phyloP scores from a whole-genome alignment of 2,329 filamentous ascomycete species.

The Cadophora malorum region DNA sequence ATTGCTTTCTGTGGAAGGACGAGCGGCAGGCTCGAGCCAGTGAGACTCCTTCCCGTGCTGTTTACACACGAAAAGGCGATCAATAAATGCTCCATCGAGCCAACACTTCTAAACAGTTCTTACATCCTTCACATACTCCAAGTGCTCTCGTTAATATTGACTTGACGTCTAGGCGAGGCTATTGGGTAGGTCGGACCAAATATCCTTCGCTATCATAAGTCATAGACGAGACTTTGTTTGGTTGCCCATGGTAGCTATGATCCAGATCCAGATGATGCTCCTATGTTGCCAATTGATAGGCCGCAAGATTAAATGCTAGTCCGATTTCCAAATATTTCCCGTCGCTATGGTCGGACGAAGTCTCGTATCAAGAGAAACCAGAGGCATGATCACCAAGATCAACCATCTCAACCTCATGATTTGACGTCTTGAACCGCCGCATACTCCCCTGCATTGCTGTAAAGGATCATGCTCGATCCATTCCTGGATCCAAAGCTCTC shows the following conservation, averaged over 20 bases:
- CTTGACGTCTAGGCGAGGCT: background rate
- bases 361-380: background rate
- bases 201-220: background rate
- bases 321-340: background rate
- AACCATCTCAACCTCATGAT: background rate
- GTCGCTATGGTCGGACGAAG: background rate
- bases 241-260: background rate
- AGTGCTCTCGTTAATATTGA: too few relatives aligned
- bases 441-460: background rate
- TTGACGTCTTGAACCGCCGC: conserved; percentile 1
- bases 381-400: conserved; percentile 15
- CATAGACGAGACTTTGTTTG: background rate
- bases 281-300: background rate
- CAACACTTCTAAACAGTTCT: background rate
- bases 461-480: background rate
- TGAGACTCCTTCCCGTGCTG: background rate
- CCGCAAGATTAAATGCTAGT: background rate
- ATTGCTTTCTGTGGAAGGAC: background rate
- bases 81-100: background rate
- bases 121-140: background rate
- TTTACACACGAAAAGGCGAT: background rate
- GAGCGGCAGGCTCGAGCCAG: conserved; percentile 8
- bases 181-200: background rate
- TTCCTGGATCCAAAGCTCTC: background rate
- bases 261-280: background rate